Conservation (phyloP, 805 yeast genomes). For the Lachancea waltii region DNA sequence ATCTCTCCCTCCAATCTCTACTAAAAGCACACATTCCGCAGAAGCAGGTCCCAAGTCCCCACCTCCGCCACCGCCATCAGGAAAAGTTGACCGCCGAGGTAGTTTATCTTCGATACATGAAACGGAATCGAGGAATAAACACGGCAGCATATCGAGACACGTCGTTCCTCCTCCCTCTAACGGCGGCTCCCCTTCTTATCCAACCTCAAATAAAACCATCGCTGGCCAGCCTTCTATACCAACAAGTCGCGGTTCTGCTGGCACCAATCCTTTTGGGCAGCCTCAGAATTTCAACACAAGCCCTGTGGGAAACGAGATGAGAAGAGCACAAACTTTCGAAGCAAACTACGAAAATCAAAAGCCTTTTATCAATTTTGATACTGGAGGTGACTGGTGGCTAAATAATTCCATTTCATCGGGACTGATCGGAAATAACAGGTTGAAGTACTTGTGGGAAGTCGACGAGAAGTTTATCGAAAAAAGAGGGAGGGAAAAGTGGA, state of each 20-base stretch:
- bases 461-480: constrained; percentile 52
- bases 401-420: constrained; percentile 49
- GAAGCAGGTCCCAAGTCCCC: constrained; percentile 10
- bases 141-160: too few species aligned
- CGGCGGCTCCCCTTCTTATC: too few species aligned
- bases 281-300: constrained; percentile 8
- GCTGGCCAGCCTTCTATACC: too few species aligned
- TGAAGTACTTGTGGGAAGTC: constrained; percentile 46
- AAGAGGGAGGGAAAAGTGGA: constrained; percentile 45
- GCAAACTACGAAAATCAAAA: constrained; percentile 5
- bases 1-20: constrained; percentile 3
- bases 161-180: too few species aligned
- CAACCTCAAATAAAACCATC: too few species aligned
- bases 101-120: too few species aligned
- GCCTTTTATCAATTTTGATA: constrained; percentile 21
- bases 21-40: not conserved
- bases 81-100: too few species aligned
- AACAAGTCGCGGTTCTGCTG: too few species aligned
- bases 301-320: constrained; percentile 6
- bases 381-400: constrained; percentile 61
- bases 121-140: too few species aligned
- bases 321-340: constrained; percentile 15
- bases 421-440: constrained; percentile 12
- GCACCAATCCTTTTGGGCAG: too few species aligned
- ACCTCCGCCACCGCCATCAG: constrained; percentile 9